Conservation (phyloP, 257 asterid genomes). For the Penstemon eatonii region DNA sequence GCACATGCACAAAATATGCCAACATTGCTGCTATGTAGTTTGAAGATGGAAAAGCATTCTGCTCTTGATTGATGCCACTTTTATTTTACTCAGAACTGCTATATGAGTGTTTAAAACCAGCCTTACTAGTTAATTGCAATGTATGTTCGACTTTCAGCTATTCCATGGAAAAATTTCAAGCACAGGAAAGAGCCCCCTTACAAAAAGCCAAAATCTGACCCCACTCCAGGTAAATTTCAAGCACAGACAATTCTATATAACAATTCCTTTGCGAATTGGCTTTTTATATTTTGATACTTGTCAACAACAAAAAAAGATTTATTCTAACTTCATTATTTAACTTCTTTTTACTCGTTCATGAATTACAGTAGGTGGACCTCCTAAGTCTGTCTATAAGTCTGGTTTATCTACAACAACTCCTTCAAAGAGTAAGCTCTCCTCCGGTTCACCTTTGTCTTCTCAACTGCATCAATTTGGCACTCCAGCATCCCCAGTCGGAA, state of each 20-base stretch:
- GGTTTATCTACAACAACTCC: slow-evolving; percentile 50
- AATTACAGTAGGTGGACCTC: slow-evolving; percentile 58
- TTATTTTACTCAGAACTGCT: slow-evolving; percentile 19
- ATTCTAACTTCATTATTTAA: slow-evolving; percentile 1
- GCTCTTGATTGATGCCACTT: slow-evolving; percentile 23
- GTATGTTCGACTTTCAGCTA: slow-evolving; percentile 55
- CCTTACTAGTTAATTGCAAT: slow-evolving; percentile 23
- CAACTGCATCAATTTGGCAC: slow-evolving; percentile 62
- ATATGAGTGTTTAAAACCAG: slow-evolving; percentile 2
- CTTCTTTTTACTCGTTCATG: slow-evolving; percentile 20
- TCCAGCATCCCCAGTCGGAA: slow-evolving; percentile 54
- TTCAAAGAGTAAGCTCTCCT: slow-evolving; percentile 59
- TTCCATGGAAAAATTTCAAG: slow-evolving; percentile 60
- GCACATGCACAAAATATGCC: neutral
- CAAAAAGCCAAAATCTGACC: slow-evolving; percentile 72
- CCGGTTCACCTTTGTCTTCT: slow-evolving; percentile 67
- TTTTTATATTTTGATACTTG: slow-evolving; percentile 7
- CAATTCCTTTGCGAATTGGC: slow-evolving; percentile 20
- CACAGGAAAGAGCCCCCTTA: slow-evolving; percentile 74
- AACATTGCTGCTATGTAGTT: slow-evolving; percentile 4
- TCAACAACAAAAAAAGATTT: neutral
- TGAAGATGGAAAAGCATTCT: slow-evolving; percentile 18
- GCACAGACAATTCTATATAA: slow-evolving; percentile 25
- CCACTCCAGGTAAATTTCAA: slow-evolving; percentile 58
- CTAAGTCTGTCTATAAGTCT: slow-evolving; percentile 58